Percentiles rank a stretch among this genome's conserved stretches.
These are phyloP conservation scores for Populus hybrid DNA, from an alignment of 441 rosid species.

Conservation along the genomic window DNA sequence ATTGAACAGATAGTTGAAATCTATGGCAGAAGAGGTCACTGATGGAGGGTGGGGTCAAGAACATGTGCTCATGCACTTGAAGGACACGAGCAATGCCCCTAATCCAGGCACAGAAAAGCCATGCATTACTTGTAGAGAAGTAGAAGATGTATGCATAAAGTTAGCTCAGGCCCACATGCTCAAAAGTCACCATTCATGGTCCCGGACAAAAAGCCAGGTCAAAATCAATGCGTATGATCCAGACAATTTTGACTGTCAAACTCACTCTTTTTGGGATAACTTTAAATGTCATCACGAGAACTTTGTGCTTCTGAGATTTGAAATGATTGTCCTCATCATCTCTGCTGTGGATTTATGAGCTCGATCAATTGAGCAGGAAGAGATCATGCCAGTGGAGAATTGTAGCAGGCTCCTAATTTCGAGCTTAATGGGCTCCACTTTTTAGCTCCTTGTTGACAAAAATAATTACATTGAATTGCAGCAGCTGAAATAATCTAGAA, in stretches of 20 bases:
- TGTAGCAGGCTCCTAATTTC: background rate
- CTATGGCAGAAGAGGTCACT: background rate
- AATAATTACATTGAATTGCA: background rate
- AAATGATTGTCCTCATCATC: background rate
- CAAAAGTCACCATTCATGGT: background rate
- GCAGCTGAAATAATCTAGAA: background rate
- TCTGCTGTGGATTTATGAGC: background rate
- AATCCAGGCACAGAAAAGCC: background rate
- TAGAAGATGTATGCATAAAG: background rate
- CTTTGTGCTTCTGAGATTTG: background rate
- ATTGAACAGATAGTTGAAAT: background rate
- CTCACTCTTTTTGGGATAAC: background rate
- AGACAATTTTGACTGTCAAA: conserved; percentile 7
- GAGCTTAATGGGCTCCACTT: background rate
- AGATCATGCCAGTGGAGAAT: background rate
- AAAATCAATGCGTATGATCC: background rate
- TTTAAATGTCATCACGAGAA: conserved; percentile 6
- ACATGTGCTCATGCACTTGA: conserved; percentile 28
- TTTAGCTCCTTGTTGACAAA: background rate
- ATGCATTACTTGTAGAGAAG: background rate
- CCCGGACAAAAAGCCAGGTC: background rate
- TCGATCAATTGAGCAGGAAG: background rate
- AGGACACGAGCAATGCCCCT: conserved; percentile 14
- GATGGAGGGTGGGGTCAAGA: conserved; percentile 18
- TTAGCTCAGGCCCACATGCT: conserved; percentile 5